Base-by-base conservation (phyloP, 2,329 filamentous ascomycete genomes). In the Albifimbria verrucaria region DNA sequence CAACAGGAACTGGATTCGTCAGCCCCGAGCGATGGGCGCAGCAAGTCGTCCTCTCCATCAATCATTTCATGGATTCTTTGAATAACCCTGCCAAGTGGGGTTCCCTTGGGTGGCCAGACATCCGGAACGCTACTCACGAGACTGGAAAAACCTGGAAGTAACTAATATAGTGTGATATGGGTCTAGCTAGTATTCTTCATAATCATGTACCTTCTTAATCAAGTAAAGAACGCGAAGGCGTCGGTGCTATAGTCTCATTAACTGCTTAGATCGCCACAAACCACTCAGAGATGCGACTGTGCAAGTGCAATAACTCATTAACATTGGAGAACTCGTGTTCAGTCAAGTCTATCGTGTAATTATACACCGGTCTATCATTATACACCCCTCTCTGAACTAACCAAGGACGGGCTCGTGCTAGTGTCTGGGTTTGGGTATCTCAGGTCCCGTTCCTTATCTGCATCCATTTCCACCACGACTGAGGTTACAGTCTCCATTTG, bases 1-100 rank as follows among this genome's bases (percentile, higher is more conserved):
- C 75, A 2, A 80, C 77, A 1, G 79, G 79, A 1, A 61, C 70
- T 6, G 79, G 79, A 0, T 53, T 55, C 0, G 72, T 81, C 28
- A 77, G 70, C 58, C 58, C 71, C 7, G 65, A 76, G 57, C 70
- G 67, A 3, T 82, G 79, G 79, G 78, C 79, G 10, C 62, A 62
- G 26, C 79, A 82, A 68, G 65, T 70, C 18, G 73, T 79, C 18
- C 53, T 81, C 20, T 78, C 79, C 0, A 58, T 82, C 54, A 81
- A 75, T 61, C 77, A 82, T 61, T 82, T 73, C 56, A 67, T 75
- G 2, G 73, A 80, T 48, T 76, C 78, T 3, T 57, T 72, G 26
- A 67, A 75, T 57, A 66, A 71, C 20, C 73, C 73, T 0, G 65
- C 66, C 41, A 68, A 66, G 52, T 81, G 77, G 78, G 64, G 65